Conservation (phyloP, 306 rosid genomes). For the Boehmeria nivea region DNA sequence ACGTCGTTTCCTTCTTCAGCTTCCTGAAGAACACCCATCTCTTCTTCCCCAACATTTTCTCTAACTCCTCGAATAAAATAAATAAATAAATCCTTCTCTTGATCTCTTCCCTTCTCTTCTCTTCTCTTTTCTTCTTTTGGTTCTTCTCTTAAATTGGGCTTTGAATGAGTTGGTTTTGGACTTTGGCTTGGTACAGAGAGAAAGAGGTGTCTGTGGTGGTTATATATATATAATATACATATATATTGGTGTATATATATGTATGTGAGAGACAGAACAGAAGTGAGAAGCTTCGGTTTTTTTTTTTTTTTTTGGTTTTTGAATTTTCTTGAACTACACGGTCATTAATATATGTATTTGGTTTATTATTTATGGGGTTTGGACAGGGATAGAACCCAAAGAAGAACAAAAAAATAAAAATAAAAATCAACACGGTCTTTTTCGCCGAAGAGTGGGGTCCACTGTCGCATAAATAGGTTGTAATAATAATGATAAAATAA, state of each 20-base stretch:
- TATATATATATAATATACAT: too few species aligned
- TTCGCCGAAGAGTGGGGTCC: constrained; percentile 4
- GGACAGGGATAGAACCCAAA: background rate
- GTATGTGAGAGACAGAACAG: background rate
- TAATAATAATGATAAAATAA: background rate
- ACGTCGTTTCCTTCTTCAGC: constrained; percentile 30
- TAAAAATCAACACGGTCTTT: constrained; percentile 11
- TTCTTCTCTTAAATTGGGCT: too few species aligned
- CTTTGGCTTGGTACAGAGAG: background rate
- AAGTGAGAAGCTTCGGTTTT: constrained; percentile 11
- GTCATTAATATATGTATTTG: background rate
- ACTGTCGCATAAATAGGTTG: background rate
- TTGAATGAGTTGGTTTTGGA: background rate
- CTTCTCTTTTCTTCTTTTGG: too few species aligned
- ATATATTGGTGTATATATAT: background rate
- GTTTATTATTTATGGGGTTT: background rate
- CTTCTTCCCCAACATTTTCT: constrained; percentile 33
- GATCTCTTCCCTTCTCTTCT: background rate
- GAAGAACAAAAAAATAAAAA: background rate
- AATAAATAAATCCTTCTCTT: background rate
- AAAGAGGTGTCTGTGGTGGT: background rate
- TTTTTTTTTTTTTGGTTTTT: background rate
- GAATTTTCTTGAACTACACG: constrained; percentile 2
- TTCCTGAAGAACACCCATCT: constrained; percentile 39
- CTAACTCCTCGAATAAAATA: background rate